A percentile compares a stretch with the other conserved stretches of the same genome.
phyloP scores from a whole-genome alignment of 2,329 filamentous ascomycete species.

The Aureobasidium sp. region DNA sequence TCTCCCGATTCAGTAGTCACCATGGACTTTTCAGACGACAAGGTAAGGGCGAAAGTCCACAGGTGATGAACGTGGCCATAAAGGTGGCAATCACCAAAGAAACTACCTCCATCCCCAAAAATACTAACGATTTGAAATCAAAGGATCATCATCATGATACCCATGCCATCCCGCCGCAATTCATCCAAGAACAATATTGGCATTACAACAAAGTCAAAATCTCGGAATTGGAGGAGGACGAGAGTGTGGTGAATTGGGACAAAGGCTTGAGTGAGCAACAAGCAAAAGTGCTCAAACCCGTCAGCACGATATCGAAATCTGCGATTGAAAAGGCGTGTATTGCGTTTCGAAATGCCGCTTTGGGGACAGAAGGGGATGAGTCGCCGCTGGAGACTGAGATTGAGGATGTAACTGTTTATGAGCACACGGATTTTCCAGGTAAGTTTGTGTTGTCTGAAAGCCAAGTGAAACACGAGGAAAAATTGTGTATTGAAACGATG shows the following conservation, averaged over 20 bases:
- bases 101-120: neutral
- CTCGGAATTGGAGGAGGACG: conserved; percentile 17
- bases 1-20: neutral
- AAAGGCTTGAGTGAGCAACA: conserved; percentile 17
- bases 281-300: conserved; percentile 4
- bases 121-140: neutral
- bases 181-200: conserved; percentile 19
- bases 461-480: too few species aligned
- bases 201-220: conserved; percentile 19
- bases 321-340: conserved; percentile 14
- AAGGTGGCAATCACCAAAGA: neutral
- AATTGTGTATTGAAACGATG: neutral
- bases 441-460: neutral
- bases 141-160: conserved; percentile 17
- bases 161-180: conserved; percentile 17
- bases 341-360: conserved; percentile 16
- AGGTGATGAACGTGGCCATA: neutral
- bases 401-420: conserved; percentile 29
- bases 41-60: conserved; percentile 2
- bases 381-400: neutral
- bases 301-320: conserved; percentile 4
- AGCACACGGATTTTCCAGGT: conserved; percentile 33
- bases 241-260: conserved; percentile 14
- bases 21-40: conserved; percentile 15
- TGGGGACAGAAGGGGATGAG: conserved; percentile 2